Evolutionary conservation across 2,329 filamentous ascomycete genomes (phyloP).

Genomic region (Dactylonectria macrodidyma): DNA sequence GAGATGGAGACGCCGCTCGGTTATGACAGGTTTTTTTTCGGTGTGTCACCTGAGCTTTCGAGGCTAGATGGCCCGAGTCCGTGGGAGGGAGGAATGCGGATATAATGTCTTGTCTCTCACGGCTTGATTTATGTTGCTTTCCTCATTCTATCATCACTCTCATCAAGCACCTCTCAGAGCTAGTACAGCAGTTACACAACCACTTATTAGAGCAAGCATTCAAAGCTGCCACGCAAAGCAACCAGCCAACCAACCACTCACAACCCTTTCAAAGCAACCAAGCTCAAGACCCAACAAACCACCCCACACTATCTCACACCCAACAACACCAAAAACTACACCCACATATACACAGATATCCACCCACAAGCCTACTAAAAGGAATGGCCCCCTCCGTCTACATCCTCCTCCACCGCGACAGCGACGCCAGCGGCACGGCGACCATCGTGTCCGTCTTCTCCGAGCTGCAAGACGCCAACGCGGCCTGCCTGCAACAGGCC

Average conservation of each 20-base stretch:
- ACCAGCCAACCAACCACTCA: too few species aligned
- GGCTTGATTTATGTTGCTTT: conserved; percentile 7
- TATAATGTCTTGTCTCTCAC: conserved; percentile 39
- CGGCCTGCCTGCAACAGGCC: conserved; percentile 50
- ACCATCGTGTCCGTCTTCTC: conserved; percentile 52
- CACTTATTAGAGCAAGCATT: not conserved
- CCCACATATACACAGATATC: conserved; percentile 11
- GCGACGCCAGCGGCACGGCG: conserved; percentile 45
- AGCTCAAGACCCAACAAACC: not conserved
- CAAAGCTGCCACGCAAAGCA: too few species aligned
- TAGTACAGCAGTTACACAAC: conserved; percentile 2
- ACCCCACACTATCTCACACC: conserved; percentile 1
- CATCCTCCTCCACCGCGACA: conserved; percentile 52
- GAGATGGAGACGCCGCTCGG: conserved; percentile 31
- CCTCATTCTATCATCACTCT: conserved; percentile 21
- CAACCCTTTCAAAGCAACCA: too few species aligned
- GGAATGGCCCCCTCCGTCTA: conserved; percentile 49
- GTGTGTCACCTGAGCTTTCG: conserved; percentile 34
- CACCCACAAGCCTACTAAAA: conserved; percentile 14
- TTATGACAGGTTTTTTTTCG: conserved; percentile 3
- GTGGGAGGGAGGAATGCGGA: conserved; percentile 39
- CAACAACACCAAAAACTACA: conserved; percentile 8
- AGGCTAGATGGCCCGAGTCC: conserved; percentile 37
- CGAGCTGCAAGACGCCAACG: conserved; percentile 54
- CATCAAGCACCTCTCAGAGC: conserved; percentile 14